Percentiles rank a stretch among this genome's conserved stretches.
Evolutionary conservation across 805 yeast species (phyloP).

Genomic region (Ogataea trehalophila): DNA sequence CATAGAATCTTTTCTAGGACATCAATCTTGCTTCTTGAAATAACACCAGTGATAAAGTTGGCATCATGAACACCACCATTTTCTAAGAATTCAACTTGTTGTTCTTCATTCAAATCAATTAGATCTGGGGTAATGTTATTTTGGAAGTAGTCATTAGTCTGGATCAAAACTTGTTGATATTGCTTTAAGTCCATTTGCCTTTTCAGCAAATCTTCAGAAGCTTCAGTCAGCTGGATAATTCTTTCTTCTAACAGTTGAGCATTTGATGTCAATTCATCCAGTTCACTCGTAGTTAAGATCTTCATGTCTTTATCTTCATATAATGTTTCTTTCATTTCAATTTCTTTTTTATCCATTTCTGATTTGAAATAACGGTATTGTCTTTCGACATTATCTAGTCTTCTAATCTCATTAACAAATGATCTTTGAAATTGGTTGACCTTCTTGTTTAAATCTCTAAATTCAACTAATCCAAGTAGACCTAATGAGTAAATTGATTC

Average conservation of each 20-base stretch:
- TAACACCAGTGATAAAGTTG: constrained; percentile 74
- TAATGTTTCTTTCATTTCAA: constrained; percentile 19
- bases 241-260: constrained; percentile 70
- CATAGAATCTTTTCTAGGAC: constrained; percentile 79
- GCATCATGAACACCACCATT: constrained; percentile 35
- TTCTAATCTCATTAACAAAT: constrained; percentile 82
- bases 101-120: constrained; percentile 25
- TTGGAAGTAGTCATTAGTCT: constrained; percentile 45
- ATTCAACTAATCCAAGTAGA: constrained; percentile 77
- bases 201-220: constrained; percentile 57
- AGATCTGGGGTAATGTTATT: constrained; percentile 21
- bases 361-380: constrained; percentile 59
- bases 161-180: constrained; percentile 55
- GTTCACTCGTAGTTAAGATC: constrained; percentile 34
- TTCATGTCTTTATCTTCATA: constrained; percentile 19
- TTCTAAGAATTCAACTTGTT: constrained; percentile 35
- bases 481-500: constrained; percentile 86
- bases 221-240: constrained; percentile 62
- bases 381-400: constrained; percentile 81
- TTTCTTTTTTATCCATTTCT: constrained; percentile 40
- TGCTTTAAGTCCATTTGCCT: constrained; percentile 68
- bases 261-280: constrained; percentile 65
- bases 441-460: constrained; percentile 81
- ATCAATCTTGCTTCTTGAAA: constrained; percentile 63
- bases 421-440: constrained; percentile 87